Conservation (phyloP, 192 early-diverging fungal species). For the Coemansia pectinata region DNA sequence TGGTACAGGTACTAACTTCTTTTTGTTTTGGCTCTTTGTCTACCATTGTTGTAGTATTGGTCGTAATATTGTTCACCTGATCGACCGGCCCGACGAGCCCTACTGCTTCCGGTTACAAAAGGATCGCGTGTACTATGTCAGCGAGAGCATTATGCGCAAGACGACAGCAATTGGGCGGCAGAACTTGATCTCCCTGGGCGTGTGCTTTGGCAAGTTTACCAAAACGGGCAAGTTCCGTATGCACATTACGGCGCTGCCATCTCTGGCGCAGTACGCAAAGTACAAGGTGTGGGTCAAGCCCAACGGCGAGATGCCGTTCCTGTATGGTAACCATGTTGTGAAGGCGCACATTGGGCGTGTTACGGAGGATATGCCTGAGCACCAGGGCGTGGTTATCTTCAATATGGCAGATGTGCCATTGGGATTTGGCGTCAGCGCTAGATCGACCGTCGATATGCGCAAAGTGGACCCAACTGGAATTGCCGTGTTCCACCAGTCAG, state of each 20-base stretch:
- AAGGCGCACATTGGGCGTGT: slow-evolving; percentile 97
- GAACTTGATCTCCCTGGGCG: slow-evolving; percentile 86
- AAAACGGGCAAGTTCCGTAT: slow-evolving; percentile 97
- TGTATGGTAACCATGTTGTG: slow-evolving; percentile 97
- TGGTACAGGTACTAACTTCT: neutral
- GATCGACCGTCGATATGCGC: slow-evolving; percentile 87
- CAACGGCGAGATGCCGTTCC: slow-evolving; percentile 97
- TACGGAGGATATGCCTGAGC: slow-evolving; percentile 97
- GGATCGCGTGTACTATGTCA: slow-evolving; percentile 95
- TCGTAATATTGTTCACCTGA: slow-evolving; percentile 91
- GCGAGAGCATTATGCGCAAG: slow-evolving; percentile 89
- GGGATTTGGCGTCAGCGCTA: slow-evolving; percentile 96
- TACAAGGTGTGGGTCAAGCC: slow-evolving; percentile 99
- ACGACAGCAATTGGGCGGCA: slow-evolving; percentile 81
- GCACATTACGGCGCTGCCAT: slow-evolving; percentile 90
- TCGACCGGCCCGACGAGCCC: slow-evolving; percentile 94
- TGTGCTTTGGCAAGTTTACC: slow-evolving; percentile 99
- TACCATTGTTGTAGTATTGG: slow-evolving; percentile 64
- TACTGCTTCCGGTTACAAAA: slow-evolving; percentile 96
- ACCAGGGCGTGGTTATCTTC: slow-evolving; percentile 94
- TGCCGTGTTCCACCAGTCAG: slow-evolving; percentile 95
- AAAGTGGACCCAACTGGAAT: slow-evolving; percentile 95
- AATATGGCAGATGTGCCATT: slow-evolving; percentile 93
- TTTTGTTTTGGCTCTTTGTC: neutral
- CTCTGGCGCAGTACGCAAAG: slow-evolving; percentile 93